Conservation (phyloP, 2,329 filamentous ascomycete species). For the Fusarium guadeloupense region DNA sequence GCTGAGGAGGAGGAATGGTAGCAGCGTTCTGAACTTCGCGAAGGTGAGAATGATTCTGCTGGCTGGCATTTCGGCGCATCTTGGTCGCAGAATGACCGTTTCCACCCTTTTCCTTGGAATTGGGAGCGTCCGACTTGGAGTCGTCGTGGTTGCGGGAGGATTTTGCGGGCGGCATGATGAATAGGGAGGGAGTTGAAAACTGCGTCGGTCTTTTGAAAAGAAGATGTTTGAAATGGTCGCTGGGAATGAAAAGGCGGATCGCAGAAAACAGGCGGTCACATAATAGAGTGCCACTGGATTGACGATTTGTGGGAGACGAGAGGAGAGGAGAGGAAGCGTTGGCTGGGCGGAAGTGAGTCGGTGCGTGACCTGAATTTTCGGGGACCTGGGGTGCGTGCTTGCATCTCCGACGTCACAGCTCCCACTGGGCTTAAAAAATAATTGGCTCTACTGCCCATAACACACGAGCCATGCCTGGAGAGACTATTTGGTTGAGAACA, state of each 20-base stretch:
- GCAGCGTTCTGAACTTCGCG: slow-evolving; percentile 56
- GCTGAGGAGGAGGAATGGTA: slow-evolving; percentile 46
- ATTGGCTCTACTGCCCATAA: background rate
- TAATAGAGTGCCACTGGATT: slow-evolving; percentile 22
- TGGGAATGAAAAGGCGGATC: slow-evolving; percentile 1
- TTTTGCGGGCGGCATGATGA: slow-evolving; percentile 58
- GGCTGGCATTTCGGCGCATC: slow-evolving; percentile 64
- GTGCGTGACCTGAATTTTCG: slow-evolving; percentile 38
- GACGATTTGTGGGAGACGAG: slow-evolving; percentile 29
- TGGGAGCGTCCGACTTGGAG: slow-evolving; percentile 53
- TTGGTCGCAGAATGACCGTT: slow-evolving; percentile 59
- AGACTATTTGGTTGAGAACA: too few relatives aligned
- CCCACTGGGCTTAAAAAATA: slow-evolving; percentile 1
- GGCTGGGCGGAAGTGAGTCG: slow-evolving; percentile 34
- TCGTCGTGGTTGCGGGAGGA: slow-evolving; percentile 58
- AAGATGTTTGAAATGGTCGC: slow-evolving; percentile 4
- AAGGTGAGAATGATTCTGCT: slow-evolving; percentile 57
- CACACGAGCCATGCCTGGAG: background rate
- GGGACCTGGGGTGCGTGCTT: slow-evolving; percentile 8
- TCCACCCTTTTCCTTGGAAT: slow-evolving; percentile 57
- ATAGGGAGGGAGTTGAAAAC: background rate
- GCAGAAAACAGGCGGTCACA: slow-evolving; percentile 27
- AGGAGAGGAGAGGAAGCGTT: slow-evolving; percentile 23
- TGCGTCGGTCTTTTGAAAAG: background rate
- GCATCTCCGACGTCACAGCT: slow-evolving; percentile 34